Evolutionary conservation across 805 yeast genomes (phyloP), one percentile per base, ranked within the genome.

Genomic region (Starmerella bombicola): DNA sequence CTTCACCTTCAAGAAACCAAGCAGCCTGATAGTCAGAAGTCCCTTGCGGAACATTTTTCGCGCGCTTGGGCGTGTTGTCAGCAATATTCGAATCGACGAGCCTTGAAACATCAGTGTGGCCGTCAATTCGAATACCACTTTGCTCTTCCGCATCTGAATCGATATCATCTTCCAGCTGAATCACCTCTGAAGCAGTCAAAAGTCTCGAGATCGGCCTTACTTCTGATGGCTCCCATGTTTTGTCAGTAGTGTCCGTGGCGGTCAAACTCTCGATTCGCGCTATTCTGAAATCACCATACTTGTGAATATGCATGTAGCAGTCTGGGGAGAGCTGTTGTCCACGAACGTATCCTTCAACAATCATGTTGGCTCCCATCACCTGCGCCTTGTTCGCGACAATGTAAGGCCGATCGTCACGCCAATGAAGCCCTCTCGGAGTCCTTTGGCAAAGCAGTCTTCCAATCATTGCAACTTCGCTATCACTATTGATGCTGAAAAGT

Each of bases 351-450:
- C 98, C 99, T 56, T 77, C 79, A 5, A 91, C 70, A 5, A 72
- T 71, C 29, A 85, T 56, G 22, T 61, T 53, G 15, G 63, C 58
- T n/a, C 39, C 36, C n/a, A 19, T 34, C 66, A 71, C 71, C 18
- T 58, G 50, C 1, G 80, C 67, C 3, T 61, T 55, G 50, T 85
- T 93, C 1, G 93, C 86, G 8, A 91, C 69, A 39, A 91, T 39
- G 63, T 85, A 91, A 6, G 95, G 88, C 56, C 98, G 69, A n/a
- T 76, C 63, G 52, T 88, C 96, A 63, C 97, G 77, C 97, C 98
- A 91, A 19, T 73, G 73, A 35, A 93, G 67, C 1, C 82, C 74
- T 55, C 76, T 78, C 21, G 98, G 98, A 53, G 78, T 73, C 61
- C 77, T 81, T 55, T 88, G 96, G 55, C 95, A 80, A 20, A 91